Percentiles rank a stretch among this genome's conserved stretches.
These are phyloP conservation scores for Sordariomycetes sp. DNA, from an alignment of 2,329 filamentous ascomycete genomes.

Conservation along the genomic window DNA sequence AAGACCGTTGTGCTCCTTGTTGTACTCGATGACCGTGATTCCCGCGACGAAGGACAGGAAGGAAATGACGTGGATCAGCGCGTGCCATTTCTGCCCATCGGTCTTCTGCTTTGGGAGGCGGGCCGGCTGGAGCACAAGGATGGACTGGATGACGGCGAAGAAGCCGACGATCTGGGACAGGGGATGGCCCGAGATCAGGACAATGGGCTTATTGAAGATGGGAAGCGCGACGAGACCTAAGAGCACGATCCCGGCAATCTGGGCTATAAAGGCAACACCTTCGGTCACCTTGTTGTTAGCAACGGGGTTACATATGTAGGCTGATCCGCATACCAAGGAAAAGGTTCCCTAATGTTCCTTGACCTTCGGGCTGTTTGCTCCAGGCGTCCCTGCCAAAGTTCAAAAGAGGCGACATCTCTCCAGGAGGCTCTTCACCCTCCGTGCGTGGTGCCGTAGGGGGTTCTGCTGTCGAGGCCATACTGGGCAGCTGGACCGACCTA, in stretches of 20 bases:
- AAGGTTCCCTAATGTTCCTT: constrained; percentile 61
- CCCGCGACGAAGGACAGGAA: constrained; percentile 53
- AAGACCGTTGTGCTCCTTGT: constrained; percentile 62
- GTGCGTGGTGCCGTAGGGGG: not conserved
- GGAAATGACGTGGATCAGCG: constrained; percentile 55
- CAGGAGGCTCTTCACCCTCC: constrained; percentile 13
- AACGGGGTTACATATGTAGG: not conserved
- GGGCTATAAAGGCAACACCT: constrained; percentile 76
- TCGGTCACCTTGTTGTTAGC: not conserved
- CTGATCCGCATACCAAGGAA: constrained; percentile 50
- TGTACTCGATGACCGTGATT: constrained; percentile 65
- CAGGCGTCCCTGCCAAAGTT: constrained; percentile 55
- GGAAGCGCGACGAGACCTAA: constrained; percentile 66
- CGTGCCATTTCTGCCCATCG: constrained; percentile 51
- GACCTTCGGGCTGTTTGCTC: constrained; percentile 56
- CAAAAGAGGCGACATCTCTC: constrained; percentile 32
- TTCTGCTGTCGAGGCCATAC: not conserved
- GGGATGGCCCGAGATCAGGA: constrained; percentile 83
- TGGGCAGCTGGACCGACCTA: not conserved
- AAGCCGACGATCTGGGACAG: constrained; percentile 59
- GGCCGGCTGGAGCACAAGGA: constrained; percentile 82
- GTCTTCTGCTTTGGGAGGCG: constrained; percentile 65
- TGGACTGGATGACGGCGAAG: constrained; percentile 66
- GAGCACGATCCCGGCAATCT: constrained; percentile 68
- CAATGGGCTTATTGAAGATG: constrained; percentile 59